Base-by-base conservation (phyloP, 306 rosid genomes). In the Pachyrhizus erosus region DNA sequence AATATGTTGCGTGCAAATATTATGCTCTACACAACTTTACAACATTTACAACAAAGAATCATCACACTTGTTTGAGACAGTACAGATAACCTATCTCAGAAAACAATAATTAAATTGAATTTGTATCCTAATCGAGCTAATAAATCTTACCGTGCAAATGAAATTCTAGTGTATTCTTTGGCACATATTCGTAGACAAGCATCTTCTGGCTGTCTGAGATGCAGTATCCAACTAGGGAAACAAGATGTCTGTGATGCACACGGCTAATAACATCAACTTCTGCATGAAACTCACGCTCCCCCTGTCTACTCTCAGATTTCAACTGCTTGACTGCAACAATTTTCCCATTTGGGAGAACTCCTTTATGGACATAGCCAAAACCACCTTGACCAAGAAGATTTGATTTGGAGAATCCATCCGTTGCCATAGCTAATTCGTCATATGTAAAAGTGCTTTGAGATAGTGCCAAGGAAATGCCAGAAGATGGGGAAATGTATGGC, bases 381-480 rank as follows among this genome's bases (percentile, higher is more conserved):
- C 96, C 93, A 65, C 96, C 96, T 77, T 91, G 87, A 67, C 96
- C 96, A 24, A 91, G 86, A 69, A 91, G 84, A 78, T 91, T 91
- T 31, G 78, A 79, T 43, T 24, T 0, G 55, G 89, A 88, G 91
- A 91, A 91, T 62, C 80, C 76, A 55, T 86, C 73, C 4, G 96
- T 87, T 64, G 96, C 96, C 26, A 52, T 81, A 20, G 60, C 80
- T 39, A 91, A 75, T 27, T 89, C 96, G 18, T 89, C 86, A 70
- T 76, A 87, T 42, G 93, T 78, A 82, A 91, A 91, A 33, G 79
- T 64, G 77, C 85, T 69, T 70, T 85, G 89, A 14, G 90, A 88
- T 17, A 79, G 73, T 15, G 88, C 82, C 37, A 83, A 64, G 61
- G 86, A 42, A 46, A 82, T 37, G 70, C 73, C 81, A 73, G 88